These are phyloP conservation scores for Termitomyces bulborhizus DNA, from an alignment of 768 basidiomycete species.

Conservation along the genomic window DNA sequence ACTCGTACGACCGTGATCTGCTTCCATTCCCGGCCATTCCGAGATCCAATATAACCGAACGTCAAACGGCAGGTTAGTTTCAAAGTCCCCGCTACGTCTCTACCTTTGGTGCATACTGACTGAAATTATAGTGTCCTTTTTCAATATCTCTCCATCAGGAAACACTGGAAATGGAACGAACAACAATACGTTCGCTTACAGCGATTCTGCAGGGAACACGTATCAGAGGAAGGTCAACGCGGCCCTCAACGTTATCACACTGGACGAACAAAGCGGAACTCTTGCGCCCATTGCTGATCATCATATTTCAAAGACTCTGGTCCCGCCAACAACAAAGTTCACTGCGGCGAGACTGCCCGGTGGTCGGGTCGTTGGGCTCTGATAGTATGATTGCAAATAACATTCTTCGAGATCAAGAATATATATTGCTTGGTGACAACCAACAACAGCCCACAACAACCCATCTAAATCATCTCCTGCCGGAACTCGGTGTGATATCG, in stretches of 20 bases:
- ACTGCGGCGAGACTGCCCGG: conserved; percentile 16
- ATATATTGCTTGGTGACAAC: neutral
- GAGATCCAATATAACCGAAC: conserved; percentile 55
- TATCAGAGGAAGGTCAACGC: conserved; percentile 25
- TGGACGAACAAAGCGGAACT: conserved; percentile 6
- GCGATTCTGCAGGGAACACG: conserved; percentile 55
- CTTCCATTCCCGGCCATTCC: conserved; percentile 55
- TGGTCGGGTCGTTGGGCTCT: conserved; percentile 7
- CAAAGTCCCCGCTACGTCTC: conserved; percentile 11
- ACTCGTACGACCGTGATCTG: conserved; percentile 61
- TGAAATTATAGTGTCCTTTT: conserved; percentile 32
- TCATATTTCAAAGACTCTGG: neutral
- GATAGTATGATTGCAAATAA: neutral
- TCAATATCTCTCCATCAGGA: conserved; percentile 22
- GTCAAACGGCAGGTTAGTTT: conserved; percentile 49
- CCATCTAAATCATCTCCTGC: neutral
- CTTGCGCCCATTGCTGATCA: neutral
- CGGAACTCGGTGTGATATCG: conserved; percentile 4
- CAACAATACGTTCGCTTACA: conserved; percentile 60
- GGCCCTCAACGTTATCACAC: conserved; percentile 6
- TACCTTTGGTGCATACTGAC: conserved; percentile 25
- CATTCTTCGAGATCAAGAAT: neutral
- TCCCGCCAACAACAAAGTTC: neutral
- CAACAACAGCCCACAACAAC: neutral
- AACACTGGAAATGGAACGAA: conserved; percentile 64